Percentiles rank a stretch among this genome's conserved stretches.
Conservation (phyloP, 495 filamentous ascomycete genomes). For the Aspergillus avenaceus region DNA sequence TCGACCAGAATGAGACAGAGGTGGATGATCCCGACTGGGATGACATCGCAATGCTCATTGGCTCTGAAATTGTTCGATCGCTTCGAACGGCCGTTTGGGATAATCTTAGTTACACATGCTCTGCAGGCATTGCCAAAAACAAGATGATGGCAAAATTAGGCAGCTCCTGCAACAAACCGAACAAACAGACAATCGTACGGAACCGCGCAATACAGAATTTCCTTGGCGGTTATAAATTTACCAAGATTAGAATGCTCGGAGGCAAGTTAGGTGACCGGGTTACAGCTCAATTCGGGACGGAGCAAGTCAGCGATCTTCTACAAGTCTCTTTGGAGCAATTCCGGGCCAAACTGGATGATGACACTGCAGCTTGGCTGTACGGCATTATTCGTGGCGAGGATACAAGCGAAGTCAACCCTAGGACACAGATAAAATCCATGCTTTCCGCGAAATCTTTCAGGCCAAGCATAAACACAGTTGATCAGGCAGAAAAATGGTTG, state of each 20-base stretch:
- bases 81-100: constrained; percentile 64
- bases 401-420: constrained; percentile 79
- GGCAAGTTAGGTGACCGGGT: constrained; percentile 94
- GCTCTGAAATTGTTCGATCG: constrained; percentile 80
- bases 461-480: constrained; percentile 72
- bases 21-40: constrained; percentile 92
- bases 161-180: constrained; percentile 85
- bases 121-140: constrained; percentile 81
- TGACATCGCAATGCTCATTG: constrained; percentile 81
- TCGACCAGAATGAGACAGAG: constrained; percentile 67
- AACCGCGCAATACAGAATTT: constrained; percentile 80
- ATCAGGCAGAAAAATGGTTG: constrained; percentile 83
- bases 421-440: constrained; percentile 96
- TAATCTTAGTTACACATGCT: constrained; percentile 80
- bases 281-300: constrained; percentile 70
- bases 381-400: constrained; percentile 83
- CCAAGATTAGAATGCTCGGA: constrained; percentile 91
- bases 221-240: constrained; percentile 82
- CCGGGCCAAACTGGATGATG: constrained; percentile 74
- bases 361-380: constrained; percentile 86
- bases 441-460: constrained; percentile 95
- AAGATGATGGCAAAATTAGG: constrained; percentile 96
- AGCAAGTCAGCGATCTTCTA: constrained; percentile 73
- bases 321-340: constrained; percentile 70
- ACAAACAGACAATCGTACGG: constrained; percentile 85